phyloP scores from a whole-genome alignment of 805 yeast species.

The Candida maesae region DNA sequence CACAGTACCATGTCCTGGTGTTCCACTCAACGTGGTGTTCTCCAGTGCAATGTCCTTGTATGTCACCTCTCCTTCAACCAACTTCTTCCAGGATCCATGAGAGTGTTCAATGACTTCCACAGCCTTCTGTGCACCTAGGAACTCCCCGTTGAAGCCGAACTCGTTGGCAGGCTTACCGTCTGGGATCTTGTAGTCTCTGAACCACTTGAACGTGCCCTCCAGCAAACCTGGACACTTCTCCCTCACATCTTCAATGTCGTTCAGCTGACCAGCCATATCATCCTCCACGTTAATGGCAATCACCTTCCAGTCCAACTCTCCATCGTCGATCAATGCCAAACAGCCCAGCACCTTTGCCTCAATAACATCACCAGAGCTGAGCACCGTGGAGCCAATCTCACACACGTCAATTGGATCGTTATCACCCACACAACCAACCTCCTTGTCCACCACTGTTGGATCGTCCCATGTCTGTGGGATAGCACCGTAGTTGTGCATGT shows the following conservation, averaged over 20 bases:
- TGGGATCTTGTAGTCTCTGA: conserved; percentile 95
- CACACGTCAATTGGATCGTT: conserved; percentile 85
- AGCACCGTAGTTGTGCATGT: conserved; percentile 98
- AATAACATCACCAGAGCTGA: conserved; percentile 68
- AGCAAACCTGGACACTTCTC: conserved; percentile 87
- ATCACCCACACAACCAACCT: conserved; percentile 66
- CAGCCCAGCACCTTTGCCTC: conserved; percentile 92
- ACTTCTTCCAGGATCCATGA: conserved; percentile 75
- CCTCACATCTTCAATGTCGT: conserved; percentile 89
- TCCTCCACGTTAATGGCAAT: conserved; percentile 81
- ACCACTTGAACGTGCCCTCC: conserved; percentile 96
- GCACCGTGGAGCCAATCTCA: conserved; percentile 70
- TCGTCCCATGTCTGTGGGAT: conserved; percentile 68
- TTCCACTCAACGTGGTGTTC: conserved; percentile 56
- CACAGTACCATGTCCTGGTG: conserved; percentile 33
- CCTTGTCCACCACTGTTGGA: conserved; percentile 61
- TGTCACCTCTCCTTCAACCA: conserved; percentile 50
- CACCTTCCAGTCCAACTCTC: conserved; percentile 89
- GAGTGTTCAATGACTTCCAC: conserved; percentile 81
- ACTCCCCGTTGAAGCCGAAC: conserved; percentile 95
- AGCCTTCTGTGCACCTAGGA: conserved; percentile 84
- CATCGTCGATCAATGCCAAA: conserved; percentile 91
- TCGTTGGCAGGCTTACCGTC: conserved; percentile 97
- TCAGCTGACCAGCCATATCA: conserved; percentile 80
- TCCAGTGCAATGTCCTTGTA: conserved; percentile 28